Evolutionary conservation across 192 early-diverging fungal species (phyloP).

Genomic region (Oehlia diaphana): DNA sequence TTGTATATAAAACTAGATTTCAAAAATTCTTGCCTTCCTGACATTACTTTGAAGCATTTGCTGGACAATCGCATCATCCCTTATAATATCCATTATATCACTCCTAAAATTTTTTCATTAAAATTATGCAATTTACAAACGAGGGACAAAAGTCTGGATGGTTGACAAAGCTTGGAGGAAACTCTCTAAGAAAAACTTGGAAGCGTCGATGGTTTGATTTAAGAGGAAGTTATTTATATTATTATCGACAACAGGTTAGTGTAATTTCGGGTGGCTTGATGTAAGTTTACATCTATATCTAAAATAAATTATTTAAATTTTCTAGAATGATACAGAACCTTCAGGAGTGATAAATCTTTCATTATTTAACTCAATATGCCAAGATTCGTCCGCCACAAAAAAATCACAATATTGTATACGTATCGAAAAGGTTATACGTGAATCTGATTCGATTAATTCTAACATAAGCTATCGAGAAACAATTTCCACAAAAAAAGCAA

Average conservation of each 20-base stretch:
- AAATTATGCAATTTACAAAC: conserved; percentile 7
- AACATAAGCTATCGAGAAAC: conserved; percentile 12
- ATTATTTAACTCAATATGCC: conserved; percentile 16
- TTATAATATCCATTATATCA: neutral
- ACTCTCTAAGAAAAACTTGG: conserved; percentile 30
- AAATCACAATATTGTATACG: conserved; percentile 29
- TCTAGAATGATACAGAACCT: conserved; percentile 17
- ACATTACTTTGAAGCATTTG: neutral
- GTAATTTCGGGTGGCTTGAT: neutral
- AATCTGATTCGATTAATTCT: conserved; percentile 20
- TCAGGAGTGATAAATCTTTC: conserved; percentile 23
- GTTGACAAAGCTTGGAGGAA: conserved; percentile 29
- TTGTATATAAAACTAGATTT: no score
- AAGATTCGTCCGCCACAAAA: conserved; percentile 20
- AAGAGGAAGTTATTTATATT: conserved; percentile 26
- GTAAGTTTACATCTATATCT: neutral
- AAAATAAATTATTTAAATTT: neutral
- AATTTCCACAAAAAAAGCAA: neutral
- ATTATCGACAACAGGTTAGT: conserved; percentile 30
- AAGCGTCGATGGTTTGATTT: conserved; percentile 26
- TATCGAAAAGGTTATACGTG: conserved; percentile 18
- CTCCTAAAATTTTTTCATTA: neutral
- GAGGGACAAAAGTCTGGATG: conserved; percentile 27
- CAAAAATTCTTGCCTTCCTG: no score
- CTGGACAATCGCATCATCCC: neutral